Evolutionary conservation across 352 stramenopile species (phyloP).

Genomic region (Lagenidium giganteum): DNA sequence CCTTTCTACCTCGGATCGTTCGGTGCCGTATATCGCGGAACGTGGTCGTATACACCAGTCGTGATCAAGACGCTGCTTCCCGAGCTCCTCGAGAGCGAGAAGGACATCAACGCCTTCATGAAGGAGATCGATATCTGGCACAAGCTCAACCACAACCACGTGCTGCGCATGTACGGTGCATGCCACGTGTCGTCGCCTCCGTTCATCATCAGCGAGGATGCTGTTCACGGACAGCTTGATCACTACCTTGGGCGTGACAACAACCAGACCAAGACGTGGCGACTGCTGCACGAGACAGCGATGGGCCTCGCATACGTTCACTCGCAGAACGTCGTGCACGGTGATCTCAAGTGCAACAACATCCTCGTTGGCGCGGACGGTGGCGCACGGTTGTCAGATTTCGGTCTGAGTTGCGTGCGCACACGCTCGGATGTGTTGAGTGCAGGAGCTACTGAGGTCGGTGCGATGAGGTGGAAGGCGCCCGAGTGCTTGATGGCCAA

Average conservation of each 20-base stretch:
- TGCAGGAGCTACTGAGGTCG: background rate
- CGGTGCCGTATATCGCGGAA: conserved; percentile 13
- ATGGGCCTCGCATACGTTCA: too few species aligned
- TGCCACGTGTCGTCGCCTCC: conserved; percentile 22
- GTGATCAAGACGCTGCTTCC: conserved; percentile 27
- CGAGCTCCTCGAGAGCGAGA: conserved; percentile 4
- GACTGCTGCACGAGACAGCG: too few species aligned
- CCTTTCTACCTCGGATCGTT: conserved; percentile 12
- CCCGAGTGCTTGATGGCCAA: conserved; percentile 22
- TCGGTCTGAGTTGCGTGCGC: too few species aligned
- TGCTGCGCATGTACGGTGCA: conserved; percentile 22
- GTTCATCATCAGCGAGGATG: conserved; percentile 24
- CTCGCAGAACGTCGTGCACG: too few species aligned
- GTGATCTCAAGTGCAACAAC: too few species aligned
- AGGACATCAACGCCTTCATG: conserved; percentile 3
- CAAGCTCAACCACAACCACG: conserved; percentile 17
- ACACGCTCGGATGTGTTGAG: background rate
- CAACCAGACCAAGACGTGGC: too few species aligned
- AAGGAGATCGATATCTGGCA: conserved; percentile 25
- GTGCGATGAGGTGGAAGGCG: conserved; percentile 16
- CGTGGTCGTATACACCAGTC: conserved; percentile 13
- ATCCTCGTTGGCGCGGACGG: conserved; percentile 6
- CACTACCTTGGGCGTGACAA: background rate
- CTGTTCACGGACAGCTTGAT: conserved; percentile 11
- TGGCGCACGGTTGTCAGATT: background rate